Evolutionary conservation across 306 rosid genomes (phyloP), one percentile per base, ranked within the genome.

Genomic region (Leucaena leucocephala): DNA sequence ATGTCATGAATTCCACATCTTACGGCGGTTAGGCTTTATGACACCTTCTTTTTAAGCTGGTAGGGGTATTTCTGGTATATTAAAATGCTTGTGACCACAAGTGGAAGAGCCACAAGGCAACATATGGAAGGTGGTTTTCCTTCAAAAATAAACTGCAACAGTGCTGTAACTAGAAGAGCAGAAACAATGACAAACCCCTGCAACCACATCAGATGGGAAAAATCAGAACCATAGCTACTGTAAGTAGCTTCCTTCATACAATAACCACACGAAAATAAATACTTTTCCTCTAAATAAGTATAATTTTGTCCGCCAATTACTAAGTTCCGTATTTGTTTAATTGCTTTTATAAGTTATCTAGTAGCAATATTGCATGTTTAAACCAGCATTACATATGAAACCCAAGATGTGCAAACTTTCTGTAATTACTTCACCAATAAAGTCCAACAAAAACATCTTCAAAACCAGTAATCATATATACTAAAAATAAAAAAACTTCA

Each of bases 131-230:
- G 99, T 2, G 97, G 93, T 80, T 87, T 90, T 83, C 99, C 99
- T 90, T 95, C 99, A 16, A 95, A 93, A 80, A 91, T 63, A 88
- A 90, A 95, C 82, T 95, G 99, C 84, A 95, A 90, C 87, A 93
- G 58, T 27, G 99, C 99, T 1, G 99, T 95, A 64, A 90, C 95
- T 27, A 93, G 81, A 82, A 95, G 93, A 19, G 99, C 99, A 33
- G 97, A 95, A 76, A 95, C 99, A 66, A 91, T 93, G 78, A 95
- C 98, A 80, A 95, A 95, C 10, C 99, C 99, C 99, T 95, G 97
- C 94, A 88, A 88, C 72, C 84, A 84, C 58, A 46, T 70, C 8
- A n/a, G n/a, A n/a, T n/a, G n/a, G n/a, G n/a, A n/a, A n/a, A n/a
- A n/a, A n/a, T n/a, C n/a, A 45, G 8, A 77, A 57, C 39, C 45